Base-by-base conservation (phyloP, 371 early-diverging fungal genomes). In the Vairimorpha apis region DNA sequence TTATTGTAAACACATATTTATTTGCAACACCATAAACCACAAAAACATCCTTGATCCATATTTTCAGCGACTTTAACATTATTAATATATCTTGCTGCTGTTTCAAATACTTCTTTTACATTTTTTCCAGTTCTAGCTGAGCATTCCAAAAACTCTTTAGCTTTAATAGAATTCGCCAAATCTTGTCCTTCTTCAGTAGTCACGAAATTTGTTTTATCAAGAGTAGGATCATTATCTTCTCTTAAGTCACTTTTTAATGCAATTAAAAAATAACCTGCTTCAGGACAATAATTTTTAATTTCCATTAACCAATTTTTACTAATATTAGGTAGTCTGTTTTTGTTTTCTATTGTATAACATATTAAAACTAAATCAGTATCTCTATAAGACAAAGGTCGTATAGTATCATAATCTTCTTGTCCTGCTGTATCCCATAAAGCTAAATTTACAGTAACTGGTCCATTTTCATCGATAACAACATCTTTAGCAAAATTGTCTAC, bases 361-460 rank as follows among this genome's bases (percentile, higher is more conserved):
- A 85, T 49, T 13, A 85, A 4, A 16, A 85, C 78, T 23, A 83
- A 58, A 67, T 83, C 77, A 14, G 85, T 79, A 25, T 80, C 81
- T 69, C 65, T 77, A 67, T 85, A 85, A 13, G 81, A 79, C 21
- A 85, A 74, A 18, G 85, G 85, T 53, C 85, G 21, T 12, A 85
- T 79, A 23, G 82, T 75, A 64, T 85, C 85, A 75, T 82, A 85
- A 58, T 82, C 85, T 67, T 85, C 85, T 67, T 85, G 85, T n/a
- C 85, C 85, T 27, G 85, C 77, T 0, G 81, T 81, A 78, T 85
- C 85, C 85, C 85, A 85, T 3, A 85, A 72, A 0, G 85, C 85
- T 41, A 85, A 49, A 1, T 76, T 63, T 2, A 85, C 80, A 16
- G 23, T 51, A 2, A 69, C 73, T 4, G 67, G 70, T 25, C 43